phyloP scores from a whole-genome alignment of 2,329 filamentous ascomycete genomes.

The Apiospora pterosperma region DNA sequence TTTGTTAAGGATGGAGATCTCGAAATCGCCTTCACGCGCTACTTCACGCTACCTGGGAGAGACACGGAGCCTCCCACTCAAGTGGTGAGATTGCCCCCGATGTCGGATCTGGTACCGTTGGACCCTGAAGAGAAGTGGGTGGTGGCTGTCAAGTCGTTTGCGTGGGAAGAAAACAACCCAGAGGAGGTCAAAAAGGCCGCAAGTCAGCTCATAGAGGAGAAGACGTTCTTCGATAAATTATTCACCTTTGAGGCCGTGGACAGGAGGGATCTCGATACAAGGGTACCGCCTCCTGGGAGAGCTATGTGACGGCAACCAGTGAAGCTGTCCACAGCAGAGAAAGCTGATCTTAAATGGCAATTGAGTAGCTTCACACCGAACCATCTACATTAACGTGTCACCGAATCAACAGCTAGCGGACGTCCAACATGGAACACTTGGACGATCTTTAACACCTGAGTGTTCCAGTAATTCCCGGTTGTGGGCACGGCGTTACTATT shows the following conservation, averaged over 20 bases:
- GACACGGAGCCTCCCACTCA: constrained; percentile 9
- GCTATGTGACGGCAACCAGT: background rate
- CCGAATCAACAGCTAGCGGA: too few species aligned
- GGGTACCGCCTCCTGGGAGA: background rate
- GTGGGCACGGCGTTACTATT: too few species aligned
- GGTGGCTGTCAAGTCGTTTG: constrained; percentile 50
- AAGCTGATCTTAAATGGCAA: background rate
- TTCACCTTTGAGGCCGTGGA: constrained; percentile 84
- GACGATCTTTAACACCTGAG: too few species aligned
- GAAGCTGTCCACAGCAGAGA: background rate
- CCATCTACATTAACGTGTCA: too few species aligned
- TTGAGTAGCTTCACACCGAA: too few species aligned
- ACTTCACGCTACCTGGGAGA: constrained; percentile 36
- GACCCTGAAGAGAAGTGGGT: constrained; percentile 53
- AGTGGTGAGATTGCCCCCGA: constrained; percentile 40
- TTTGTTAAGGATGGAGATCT: constrained; percentile 50
- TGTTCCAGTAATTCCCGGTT: too few species aligned
- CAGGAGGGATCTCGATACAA: constrained; percentile 26
- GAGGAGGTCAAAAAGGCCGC: constrained; percentile 54
- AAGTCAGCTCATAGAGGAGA: constrained; percentile 46
- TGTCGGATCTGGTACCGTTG: constrained; percentile 42
- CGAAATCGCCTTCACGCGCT: constrained; percentile 50
- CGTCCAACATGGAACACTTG: too few species aligned
- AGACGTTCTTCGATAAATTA: constrained; percentile 71
- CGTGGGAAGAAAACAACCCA: constrained; percentile 54